Percentiles rank a stretch among this genome's conserved stretches.
phyloP scores from a whole-genome alignment of 805 yeast species.

The Candida easanensis region DNA sequence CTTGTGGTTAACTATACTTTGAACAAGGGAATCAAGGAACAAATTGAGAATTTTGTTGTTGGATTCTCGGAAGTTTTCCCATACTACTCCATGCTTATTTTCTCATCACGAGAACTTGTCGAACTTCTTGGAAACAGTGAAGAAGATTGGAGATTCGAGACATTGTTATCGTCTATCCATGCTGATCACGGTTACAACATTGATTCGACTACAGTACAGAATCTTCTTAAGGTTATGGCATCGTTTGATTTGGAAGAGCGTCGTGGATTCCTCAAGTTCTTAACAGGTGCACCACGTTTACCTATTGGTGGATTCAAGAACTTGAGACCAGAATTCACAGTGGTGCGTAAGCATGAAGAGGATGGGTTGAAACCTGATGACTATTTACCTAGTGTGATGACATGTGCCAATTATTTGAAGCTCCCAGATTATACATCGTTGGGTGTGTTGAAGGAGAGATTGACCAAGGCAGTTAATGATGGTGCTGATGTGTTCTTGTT shows the following conservation, averaged over 20 bases:
- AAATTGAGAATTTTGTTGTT: constrained; percentile 62
- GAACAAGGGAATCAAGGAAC: constrained; percentile 54
- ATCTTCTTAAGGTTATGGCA: constrained; percentile 60
- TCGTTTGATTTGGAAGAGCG: constrained; percentile 53
- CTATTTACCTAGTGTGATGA: constrained; percentile 95
- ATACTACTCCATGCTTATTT: constrained; percentile 62
- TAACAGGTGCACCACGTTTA: constrained; percentile 89
- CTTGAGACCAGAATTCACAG: constrained; percentile 78
- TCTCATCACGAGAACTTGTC: constrained; percentile 72
- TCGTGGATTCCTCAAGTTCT: constrained; percentile 75
- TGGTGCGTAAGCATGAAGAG: constrained; percentile 82
- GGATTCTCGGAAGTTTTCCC: constrained; percentile 89
- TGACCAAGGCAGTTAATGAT: constrained; percentile 73
- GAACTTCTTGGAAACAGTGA: constrained; percentile 70
- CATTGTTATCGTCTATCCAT: constrained; percentile 56
- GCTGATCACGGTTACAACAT: constrained; percentile 90
- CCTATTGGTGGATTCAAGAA: constrained; percentile 93
- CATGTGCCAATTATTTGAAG: constrained; percentile 93
- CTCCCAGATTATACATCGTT: constrained; percentile 75
- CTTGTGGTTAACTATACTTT: constrained; percentile 12
- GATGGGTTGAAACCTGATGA: constrained; percentile 66
- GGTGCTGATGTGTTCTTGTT: constrained; percentile 87
- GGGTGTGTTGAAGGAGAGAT: constrained; percentile 54
- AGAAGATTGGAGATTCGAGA: constrained; percentile 81
- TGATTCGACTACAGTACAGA: constrained; percentile 61